Evolutionary conservation across 2,329 filamentous ascomycete genomes (phyloP), one percentile per base, ranked within the genome.

Genomic region (Ceratocystiopsis brevicomis): DNA sequence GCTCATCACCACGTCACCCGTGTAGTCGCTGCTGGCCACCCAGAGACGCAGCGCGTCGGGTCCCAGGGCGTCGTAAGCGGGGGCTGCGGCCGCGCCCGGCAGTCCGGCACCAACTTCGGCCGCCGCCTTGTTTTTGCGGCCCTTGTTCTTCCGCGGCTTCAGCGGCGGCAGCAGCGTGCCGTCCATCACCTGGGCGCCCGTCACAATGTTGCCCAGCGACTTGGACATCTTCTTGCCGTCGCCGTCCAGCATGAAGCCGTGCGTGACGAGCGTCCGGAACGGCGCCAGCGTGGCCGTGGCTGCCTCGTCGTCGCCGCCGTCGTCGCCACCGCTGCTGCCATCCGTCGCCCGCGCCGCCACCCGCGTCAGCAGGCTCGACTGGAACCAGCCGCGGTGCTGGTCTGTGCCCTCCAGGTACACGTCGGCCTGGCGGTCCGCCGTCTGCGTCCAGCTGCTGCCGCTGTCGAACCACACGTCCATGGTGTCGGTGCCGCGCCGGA

Each of bases 381-480:
- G 90, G 57, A 98, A 98, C 90, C 90, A 98, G 30, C 90, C 90
- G 36, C 90, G 80, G 59, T 98, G 90, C 58, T 98, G 90, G 58
- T 98, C 90, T 4, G 81, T 83, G 32, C 90, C 90, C 62, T 98
- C 90, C 3, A 96, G 71, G 56, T 93, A 96, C 19, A 96, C 71
- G 57, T 98, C 86, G 0, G 85, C 85, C 19, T 57, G 77, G 50
- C 25, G 57, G 52, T 37, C 21, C 34, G 33, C 21, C 25, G 63
- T 66, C 55, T 73, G 68, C 4, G 68, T 81, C 90, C 90, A 98
- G 54, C 85, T 94, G 41, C 82, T 94, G 6, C 90, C 90, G 51
- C 90, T 96, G 58, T 98, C 90, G 53, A 98, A 98, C 90, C 90
- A 98, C 11, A 98, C 90, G 58, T 98, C 90, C 90, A 98, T 98